Conservation (phyloP, 2,329 filamentous ascomycete genomes). For the Aspergillus sp. region DNA sequence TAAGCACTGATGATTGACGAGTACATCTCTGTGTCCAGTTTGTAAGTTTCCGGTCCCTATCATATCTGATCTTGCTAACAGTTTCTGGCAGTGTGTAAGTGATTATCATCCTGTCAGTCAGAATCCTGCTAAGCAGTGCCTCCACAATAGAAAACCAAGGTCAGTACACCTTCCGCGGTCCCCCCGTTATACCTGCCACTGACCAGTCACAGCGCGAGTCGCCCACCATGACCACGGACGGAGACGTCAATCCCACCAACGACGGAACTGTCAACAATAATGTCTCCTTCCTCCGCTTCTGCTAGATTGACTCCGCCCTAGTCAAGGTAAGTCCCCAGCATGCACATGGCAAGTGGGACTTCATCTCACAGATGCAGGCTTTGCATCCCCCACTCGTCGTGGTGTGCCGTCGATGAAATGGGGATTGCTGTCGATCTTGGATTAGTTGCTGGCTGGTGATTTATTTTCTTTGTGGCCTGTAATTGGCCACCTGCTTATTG, state of each 20-base stretch:
- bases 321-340: background rate
- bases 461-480: too few relatives aligned
- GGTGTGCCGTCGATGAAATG: too few relatives aligned
- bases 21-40: background rate
- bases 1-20: background rate
- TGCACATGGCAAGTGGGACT: background rate
- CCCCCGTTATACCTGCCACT: background rate
- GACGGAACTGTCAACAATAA: conserved; percentile 13
- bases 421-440: too few relatives aligned
- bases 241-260: conserved; percentile 11
- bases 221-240: conserved; percentile 3
- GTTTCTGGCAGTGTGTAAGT: conserved; percentile 1
- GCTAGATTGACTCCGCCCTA: conserved; percentile 1
- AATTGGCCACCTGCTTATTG: background rate
- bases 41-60: background rate
- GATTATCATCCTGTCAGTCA: background rate
- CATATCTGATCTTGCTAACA: background rate
- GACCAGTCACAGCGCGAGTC: background rate
- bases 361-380: background rate
- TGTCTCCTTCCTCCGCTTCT: conserved; percentile 11
- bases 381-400: background rate
- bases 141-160: conserved; percentile 4
- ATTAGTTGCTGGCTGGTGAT: too few relatives aligned
- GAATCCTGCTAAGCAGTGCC: background rate
- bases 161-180: background rate